Conservation (phyloP, 192 early-diverging fungal genomes). For the Coemansia sp. region DNA sequence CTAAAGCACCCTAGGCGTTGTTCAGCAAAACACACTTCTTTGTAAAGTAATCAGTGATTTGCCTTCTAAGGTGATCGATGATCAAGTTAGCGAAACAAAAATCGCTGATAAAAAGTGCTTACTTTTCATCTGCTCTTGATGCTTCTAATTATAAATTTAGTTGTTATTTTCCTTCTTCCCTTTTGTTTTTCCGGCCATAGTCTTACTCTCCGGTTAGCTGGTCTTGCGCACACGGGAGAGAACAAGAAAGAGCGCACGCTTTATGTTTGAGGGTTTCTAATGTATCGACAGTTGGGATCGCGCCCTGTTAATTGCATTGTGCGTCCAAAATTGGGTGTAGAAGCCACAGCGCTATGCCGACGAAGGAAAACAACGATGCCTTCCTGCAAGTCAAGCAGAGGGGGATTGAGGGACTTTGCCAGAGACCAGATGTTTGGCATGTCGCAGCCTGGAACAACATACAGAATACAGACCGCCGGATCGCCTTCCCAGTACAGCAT, state of each 20-base stretch:
- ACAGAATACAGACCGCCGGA: not conserved
- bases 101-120: too few relatives aligned
- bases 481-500: not conserved
- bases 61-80: not conserved
- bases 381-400: not conserved
- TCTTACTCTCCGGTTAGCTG: not conserved
- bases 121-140: not conserved
- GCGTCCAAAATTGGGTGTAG: not conserved
- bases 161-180: not conserved
- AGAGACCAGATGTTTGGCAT: not conserved
- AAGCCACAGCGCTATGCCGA: not conserved
- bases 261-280: conserved; percentile 11
- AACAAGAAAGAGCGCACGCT: not conserved
- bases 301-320: not conserved
- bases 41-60: too few relatives aligned
- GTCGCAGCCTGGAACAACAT: not conserved
- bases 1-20: too few relatives aligned
- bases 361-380: conserved; percentile 2
- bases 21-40: too few relatives aligned
- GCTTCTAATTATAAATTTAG: not conserved
- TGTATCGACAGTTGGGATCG: conserved; percentile 19
- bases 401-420: not conserved
- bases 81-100: too few relatives aligned
- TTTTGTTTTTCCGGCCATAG: conserved; percentile 3
- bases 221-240: not conserved